Percentiles rank a stretch among this genome's conserved stretches.
These are phyloP conservation scores for Antitrichia curtipendula DNA, from an alignment of 225 moss, liverwort and hornwort genomes.

Conservation along the genomic window DNA sequence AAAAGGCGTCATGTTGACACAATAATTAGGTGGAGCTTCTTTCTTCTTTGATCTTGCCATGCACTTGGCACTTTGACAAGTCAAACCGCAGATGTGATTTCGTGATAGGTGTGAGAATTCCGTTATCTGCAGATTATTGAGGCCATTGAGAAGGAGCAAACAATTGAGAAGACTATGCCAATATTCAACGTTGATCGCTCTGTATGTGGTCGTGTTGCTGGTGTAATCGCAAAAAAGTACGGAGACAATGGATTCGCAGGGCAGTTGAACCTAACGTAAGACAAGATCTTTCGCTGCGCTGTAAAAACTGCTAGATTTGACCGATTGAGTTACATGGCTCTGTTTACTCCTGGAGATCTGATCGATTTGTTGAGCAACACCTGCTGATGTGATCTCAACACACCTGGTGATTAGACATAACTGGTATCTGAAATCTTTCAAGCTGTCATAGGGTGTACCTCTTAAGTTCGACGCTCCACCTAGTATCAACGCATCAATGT, in stretches of 20 bases:
- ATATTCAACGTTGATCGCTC: slow-evolving; percentile 71
- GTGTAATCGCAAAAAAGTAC: slow-evolving; percentile 71
- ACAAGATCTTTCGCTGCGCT: neutral
- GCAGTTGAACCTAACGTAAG: slow-evolving; percentile 64
- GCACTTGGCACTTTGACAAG: neutral
- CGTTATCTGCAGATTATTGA: slow-evolving; percentile 36
- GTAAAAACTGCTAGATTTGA: neutral
- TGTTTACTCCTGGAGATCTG: neutral
- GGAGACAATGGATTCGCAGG: slow-evolving; percentile 71
- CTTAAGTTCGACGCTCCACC: neutral
- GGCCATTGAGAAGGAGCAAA: slow-evolving; percentile 59
- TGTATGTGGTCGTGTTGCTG: slow-evolving; percentile 72
- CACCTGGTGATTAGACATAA: neutral
- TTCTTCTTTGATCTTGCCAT: neutral
- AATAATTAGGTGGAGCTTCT: neutral
- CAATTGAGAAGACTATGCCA: slow-evolving; percentile 30
- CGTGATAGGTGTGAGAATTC: neutral
- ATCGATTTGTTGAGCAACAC: neutral
- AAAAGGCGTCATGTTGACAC: neutral
- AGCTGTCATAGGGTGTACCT: neutral
- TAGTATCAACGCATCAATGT: neutral
- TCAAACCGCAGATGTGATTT: neutral
- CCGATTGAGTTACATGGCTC: neutral
- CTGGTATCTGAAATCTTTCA: neutral
- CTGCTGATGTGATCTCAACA: neutral